Evolutionary conservation across 2,329 filamentous ascomycete species (phyloP).

Genomic region (Sarocladiaceae sp.): DNA sequence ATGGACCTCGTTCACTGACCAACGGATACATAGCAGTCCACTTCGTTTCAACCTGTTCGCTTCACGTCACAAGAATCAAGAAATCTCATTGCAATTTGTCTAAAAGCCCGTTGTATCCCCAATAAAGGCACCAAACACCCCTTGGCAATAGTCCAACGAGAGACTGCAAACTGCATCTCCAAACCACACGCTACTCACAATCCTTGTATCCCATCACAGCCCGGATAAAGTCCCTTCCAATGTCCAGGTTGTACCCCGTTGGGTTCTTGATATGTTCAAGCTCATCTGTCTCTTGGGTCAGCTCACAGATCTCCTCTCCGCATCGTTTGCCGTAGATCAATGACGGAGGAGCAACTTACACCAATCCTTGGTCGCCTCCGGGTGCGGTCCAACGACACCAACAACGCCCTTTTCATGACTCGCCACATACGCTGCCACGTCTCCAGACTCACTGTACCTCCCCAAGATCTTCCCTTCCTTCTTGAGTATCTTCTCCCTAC

Average conservation of each 20-base stretch:
- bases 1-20: too few species aligned
- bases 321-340: too few species aligned
- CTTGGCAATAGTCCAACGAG: too few species aligned
- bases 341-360: slow-evolving; percentile 14
- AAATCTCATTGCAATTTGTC: too few species aligned
- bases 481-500: slow-evolving; percentile 11
- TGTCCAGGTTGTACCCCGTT: slow-evolving; percentile 17
- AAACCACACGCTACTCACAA: not conserved
- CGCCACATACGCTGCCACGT: slow-evolving; percentile 19
- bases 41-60: too few species aligned
- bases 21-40: too few species aligned
- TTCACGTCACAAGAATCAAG: too few species aligned
- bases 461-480: slow-evolving; percentile 13
- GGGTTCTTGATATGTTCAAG: slow-evolving; percentile 15
- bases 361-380: slow-evolving; percentile 18
- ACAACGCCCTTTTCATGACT: slow-evolving; percentile 18
- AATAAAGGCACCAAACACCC: too few species aligned
- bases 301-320: too few species aligned
- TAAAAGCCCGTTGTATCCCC: too few species aligned
- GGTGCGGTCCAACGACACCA: slow-evolving; percentile 19
- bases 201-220: slow-evolving; percentile 1
- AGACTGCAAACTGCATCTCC: too few species aligned
- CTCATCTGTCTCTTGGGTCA: slow-evolving; percentile 9
- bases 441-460: slow-evolving; percentile 16
- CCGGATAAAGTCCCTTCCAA: slow-evolving; percentile 17